Base-by-base conservation (phyloP, 495 filamentous ascomycete genomes). In the Lineolata rhizophorae region DNA sequence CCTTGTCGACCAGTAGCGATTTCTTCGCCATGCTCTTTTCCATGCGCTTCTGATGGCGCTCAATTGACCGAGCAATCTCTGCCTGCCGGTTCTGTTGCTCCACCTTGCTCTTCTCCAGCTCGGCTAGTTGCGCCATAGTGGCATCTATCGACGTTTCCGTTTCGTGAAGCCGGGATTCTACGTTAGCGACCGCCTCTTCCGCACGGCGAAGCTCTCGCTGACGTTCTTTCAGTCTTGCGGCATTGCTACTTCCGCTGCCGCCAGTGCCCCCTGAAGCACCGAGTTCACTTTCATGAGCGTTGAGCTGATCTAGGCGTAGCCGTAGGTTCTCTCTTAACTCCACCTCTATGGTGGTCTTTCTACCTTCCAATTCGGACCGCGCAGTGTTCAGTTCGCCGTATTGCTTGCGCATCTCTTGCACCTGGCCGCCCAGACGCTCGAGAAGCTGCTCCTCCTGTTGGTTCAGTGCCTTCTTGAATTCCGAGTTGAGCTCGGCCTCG, bases 391-490 rank as follows among this genome's bases (percentile, higher is more conserved):
- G 51, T 27, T 78, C 76, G 29, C 75, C 70, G 47, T 77, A 72
- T 41, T 77, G 64, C 31, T 65, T 67, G 30, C 76, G 67, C 29
- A 94, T 54, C 18, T 76, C 68, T 41, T 82, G 74, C 12, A 81
- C 68, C 0, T 61, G 58, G 15, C 56, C 54, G 39, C 61, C 72
- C 11, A 92, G 65, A 8, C 57, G 57, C 37, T 90, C 79, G 2
- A 99, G 60, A 41, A 66, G 69, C 20, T 62, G 61, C 50, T 95
- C 90, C 54, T 99, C 87, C 16, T 72, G 68, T 6, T 62, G 61
- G 12, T 74, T 77, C 16, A 99, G 61, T 12, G 77, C 68, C 47
- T 94, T 95, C 55, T 90, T 91, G 60, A 94, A 95, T 11, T 83
- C 71, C 3, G 82, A 77, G 1, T 61, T 61, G 30, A 93, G 49